phyloP scores from a whole-genome alignment of 805 yeast species.

The Candida palmyrensis region DNA sequence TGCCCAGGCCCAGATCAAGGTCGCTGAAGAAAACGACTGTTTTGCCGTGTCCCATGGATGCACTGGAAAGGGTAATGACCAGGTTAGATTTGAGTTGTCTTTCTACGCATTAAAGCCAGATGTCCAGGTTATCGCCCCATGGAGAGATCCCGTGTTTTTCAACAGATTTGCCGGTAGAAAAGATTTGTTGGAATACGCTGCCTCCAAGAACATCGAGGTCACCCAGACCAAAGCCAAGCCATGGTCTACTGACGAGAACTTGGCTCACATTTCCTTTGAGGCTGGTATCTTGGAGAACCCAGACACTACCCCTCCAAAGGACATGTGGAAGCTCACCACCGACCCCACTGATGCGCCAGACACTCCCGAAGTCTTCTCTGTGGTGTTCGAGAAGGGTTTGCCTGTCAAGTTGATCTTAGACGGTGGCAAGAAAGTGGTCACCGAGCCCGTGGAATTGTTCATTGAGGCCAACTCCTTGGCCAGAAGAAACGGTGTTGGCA shows the following conservation, averaged over 20 bases:
- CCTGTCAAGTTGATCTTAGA: conserved; percentile 78
- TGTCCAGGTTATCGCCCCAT: conserved; percentile 94
- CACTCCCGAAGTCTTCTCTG: conserved; percentile 81
- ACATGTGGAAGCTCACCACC: conserved; percentile 98
- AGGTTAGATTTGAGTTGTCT: conserved; percentile 94
- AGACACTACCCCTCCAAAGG: conserved; percentile 97
- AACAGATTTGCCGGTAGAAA: conserved; percentile 97
- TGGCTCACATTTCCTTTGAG: conserved; percentile 98
- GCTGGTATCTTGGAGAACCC: conserved; percentile 99
- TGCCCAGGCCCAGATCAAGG: conserved; percentile 96
- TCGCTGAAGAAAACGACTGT: conserved; percentile 96
- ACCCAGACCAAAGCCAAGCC: conserved; percentile 98
- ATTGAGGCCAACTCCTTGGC: conserved; percentile 90
- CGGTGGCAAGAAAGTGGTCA: conserved; percentile 52
- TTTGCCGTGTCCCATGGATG: conserved; percentile 99
- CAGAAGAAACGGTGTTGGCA: conserved; percentile 99
- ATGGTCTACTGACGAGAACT: conserved; percentile 99
- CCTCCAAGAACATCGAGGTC: conserved; percentile 86
- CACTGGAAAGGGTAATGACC: conserved; percentile 99
- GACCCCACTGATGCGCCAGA: conserved; percentile 96
- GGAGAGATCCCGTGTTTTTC: conserved; percentile 96
- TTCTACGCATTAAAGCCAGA: conserved; percentile 98
- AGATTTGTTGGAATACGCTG: conserved; percentile 92
- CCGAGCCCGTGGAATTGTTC: conserved; percentile 91
- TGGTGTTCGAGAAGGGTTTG: conserved; percentile 79